Base-by-base conservation (phyloP, 1,284 basidiomycete genomes). In the Cutaneotrichosporon arboriforme region DNA sequence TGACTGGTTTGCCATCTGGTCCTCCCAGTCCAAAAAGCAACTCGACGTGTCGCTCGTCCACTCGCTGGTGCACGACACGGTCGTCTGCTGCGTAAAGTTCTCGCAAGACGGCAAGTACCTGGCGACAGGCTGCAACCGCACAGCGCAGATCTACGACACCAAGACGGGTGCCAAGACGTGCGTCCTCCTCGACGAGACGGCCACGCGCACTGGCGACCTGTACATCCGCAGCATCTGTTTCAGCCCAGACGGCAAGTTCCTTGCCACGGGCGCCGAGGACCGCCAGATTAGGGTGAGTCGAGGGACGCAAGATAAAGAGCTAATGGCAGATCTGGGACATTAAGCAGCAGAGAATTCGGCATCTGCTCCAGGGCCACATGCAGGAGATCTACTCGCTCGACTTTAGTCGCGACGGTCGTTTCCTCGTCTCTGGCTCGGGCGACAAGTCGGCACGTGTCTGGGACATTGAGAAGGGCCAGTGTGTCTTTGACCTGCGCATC, bases 1-100 rank as follows among this genome's bases (percentile, higher is more conserved):
- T 35, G 96, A 97, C 74, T 98, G 94, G 94, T 88, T 93, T 66
- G 91, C 90, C 17, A 83, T 96, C 49, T 97, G 91, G 79, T 96
- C 91, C 71, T 86, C 88, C 14, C 86, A 87, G 65, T 83, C 79
- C 20, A 88, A 90, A 76, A 80, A 85, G 46, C 81, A 83, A 54
- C 77, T 96, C 52, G 91, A 97, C 71, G 89, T 98, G n/a, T 79
- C 78, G 44, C 76, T 97, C 51, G 85, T 92, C 18, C 90, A 97
- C 73, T 96, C 88, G 1, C 78, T 98, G 33, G 84, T 85, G 67
- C 94, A 98, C 72, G 90, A 96, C 72, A 93, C 88, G 88, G 89
- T 93, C 12, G 90, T 93, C 1, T 93, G 90, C 75, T 93, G 90
- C 70, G 90, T 94, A 42, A 82, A 86, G 44, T 93, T 96, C 76